Conservation (phyloP, 1,284 basidiomycete species). For the Taiwanofungus camphoratus region DNA sequence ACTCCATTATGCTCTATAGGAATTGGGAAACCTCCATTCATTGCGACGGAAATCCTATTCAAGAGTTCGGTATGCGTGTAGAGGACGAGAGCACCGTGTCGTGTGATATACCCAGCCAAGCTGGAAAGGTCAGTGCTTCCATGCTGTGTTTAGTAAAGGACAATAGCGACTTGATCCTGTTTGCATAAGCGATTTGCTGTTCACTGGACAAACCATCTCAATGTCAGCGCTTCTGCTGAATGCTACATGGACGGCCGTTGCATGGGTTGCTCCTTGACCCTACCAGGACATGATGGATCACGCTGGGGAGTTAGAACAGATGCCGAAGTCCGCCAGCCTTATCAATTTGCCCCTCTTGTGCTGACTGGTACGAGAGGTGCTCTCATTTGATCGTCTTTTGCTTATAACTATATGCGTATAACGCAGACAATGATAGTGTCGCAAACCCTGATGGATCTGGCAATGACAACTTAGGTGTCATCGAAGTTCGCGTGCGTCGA, state of each 20-base stretch:
- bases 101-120: slow-evolving; percentile 18
- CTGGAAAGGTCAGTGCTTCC: slow-evolving; percentile 15
- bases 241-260: slow-evolving; percentile 11
- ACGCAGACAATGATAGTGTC: slow-evolving; percentile 6
- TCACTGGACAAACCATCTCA: slow-evolving; percentile 4
- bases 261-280: slow-evolving; percentile 4
- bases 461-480: slow-evolving; percentile 4
- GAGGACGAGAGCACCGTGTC: slow-evolving; percentile 15
- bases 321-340: not conserved
- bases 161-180: not conserved
- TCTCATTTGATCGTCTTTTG: not conserved
- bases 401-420: not conserved
- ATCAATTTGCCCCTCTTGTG: slow-evolving; percentile 6
- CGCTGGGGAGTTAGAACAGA: slow-evolving; percentile 2
- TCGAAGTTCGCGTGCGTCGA: slow-evolving; percentile 7
- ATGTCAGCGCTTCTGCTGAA: slow-evolving; percentile 1
- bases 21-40: slow-evolving; percentile 11
- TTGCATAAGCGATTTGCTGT: slow-evolving; percentile 3
- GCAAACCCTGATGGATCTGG: slow-evolving; percentile 6
- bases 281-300: slow-evolving; percentile 1
- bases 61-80: slow-evolving; percentile 12
- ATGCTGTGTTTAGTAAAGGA: not conserved
- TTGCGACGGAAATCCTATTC: slow-evolving; percentile 15
- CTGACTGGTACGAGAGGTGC: slow-evolving; percentile 2
- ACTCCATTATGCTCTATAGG: slow-evolving; percentile 3